phyloP scores from a whole-genome alignment of 495 filamentous ascomycete species.

The Aspergillus ellipticus region DNA sequence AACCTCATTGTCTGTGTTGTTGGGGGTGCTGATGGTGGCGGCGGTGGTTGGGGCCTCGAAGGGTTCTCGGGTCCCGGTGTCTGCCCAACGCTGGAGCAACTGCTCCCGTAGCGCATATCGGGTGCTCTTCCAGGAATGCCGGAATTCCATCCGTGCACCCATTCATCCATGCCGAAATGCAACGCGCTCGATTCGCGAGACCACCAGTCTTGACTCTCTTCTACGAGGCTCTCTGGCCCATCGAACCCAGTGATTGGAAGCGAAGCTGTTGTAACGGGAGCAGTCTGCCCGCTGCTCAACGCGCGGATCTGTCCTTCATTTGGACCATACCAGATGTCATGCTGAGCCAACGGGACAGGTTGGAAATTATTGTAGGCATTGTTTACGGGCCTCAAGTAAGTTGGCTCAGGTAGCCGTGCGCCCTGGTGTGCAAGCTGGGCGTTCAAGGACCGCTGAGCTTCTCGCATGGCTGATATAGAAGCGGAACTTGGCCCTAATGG shows the following conservation, averaged over 20 bases:
- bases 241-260: conserved; percentile 41
- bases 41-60: background rate
- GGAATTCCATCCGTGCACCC: conserved; percentile 29
- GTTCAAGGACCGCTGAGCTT: conserved; percentile 17
- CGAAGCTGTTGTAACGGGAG: conserved; percentile 20
- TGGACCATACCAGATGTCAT: conserved; percentile 28
- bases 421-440: conserved; percentile 21
- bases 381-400: conserved; percentile 31
- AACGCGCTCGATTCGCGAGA: conserved; percentile 45
- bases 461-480: conserved; percentile 23
- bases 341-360: conserved; percentile 11
- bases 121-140: conserved; percentile 11
- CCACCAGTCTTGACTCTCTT: conserved; percentile 60
- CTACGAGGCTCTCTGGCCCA: conserved; percentile 45
- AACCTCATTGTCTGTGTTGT: conserved; percentile 5
- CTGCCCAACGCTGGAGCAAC: conserved; percentile 8
- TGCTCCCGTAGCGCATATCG: conserved; percentile 10
- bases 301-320: conserved; percentile 14
- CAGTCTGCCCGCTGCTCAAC: conserved; percentile 15
- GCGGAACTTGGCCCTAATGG: conserved; percentile 11
- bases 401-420: conserved; percentile 31
- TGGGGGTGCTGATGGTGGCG: no score
- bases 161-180: conserved; percentile 46
- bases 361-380: conserved; percentile 21
- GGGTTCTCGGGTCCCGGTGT: conserved; percentile 10